These are phyloP conservation scores for Cyclotella baltica DNA, from an alignment of 108 stramenopile species.

Conservation along the genomic window DNA sequence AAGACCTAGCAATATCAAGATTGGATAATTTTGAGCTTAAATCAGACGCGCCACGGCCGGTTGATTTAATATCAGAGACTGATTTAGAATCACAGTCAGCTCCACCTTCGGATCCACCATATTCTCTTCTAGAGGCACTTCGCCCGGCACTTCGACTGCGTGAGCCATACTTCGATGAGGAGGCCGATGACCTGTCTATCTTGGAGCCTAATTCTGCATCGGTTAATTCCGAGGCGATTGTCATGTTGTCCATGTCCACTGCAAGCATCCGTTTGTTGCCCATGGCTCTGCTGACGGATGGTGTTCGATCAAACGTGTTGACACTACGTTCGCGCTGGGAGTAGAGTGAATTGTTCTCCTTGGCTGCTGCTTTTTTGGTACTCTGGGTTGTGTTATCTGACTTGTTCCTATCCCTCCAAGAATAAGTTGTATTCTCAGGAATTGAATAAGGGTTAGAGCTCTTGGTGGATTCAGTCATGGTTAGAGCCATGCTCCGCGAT, in stretches of 20 bases:
- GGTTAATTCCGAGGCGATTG: slow-evolving; percentile 48
- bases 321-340: slow-evolving; percentile 13
- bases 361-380: slow-evolving; percentile 17
- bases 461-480: slow-evolving; percentile 7
- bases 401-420: slow-evolving; percentile 25
- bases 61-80: background rate
- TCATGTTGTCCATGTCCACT: slow-evolving; percentile 54
- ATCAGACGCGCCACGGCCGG: slow-evolving; percentile 1
- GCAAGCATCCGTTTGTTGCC: slow-evolving; percentile 30
- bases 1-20: slow-evolving; percentile 46
- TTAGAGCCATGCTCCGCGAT: slow-evolving; percentile 11
- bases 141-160: slow-evolving; percentile 43
- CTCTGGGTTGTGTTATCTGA: slow-evolving; percentile 20
- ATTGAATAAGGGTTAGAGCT: slow-evolving; percentile 18
- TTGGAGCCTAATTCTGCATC: slow-evolving; percentile 39
- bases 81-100: slow-evolving; percentile 40
- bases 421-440: slow-evolving; percentile 25
- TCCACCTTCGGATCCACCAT: slow-evolving; percentile 2
- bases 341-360: slow-evolving; percentile 7
- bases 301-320: background rate
- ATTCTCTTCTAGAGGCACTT: slow-evolving; percentile 31
- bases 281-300: slow-evolving; percentile 10
- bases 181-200: slow-evolving; percentile 31
- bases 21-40: slow-evolving; percentile 41
- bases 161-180: slow-evolving; percentile 39